Evolutionary conservation across 331 rosid species (phyloP), one percentile per base, ranked within the genome.

Genomic region (Spiraea crenata): DNA sequence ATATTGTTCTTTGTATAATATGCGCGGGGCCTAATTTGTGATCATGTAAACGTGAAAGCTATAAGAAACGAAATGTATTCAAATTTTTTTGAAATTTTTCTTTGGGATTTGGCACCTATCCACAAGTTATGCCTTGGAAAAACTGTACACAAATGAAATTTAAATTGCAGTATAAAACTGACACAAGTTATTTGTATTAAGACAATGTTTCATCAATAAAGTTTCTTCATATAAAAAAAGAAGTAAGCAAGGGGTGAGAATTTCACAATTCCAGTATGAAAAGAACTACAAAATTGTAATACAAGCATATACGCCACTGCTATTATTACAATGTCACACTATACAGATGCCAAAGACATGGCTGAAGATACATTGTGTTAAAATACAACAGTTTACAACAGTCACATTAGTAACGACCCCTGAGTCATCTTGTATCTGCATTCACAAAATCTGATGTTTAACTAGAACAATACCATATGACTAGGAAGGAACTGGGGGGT

Each of bases 331-430:
- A 17, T 50, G 69, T 51, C 64, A 63, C 76, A 80, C 65, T 70
- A 57, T 67, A 62, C 78, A 65, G 66, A 76, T 61, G 70, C 72
- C 69, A 20, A 73, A 76, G 70, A 80, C 87, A 85, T 64, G 72
- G 76, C 76, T 58, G 60, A 42, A 77, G 48, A 77, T 48, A 73
- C 46, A 48, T 11, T 25, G 63, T 41, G 74, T 59, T 58, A n/a
- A 80, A 71, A 45, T 58, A 14, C 57, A 17, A 34, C 44, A 20
- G 9, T 47, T 71, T 73, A 8, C 66, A 40, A 47, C 39, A 37
- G 46, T 46, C 11, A n/a, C 9, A 15, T 60, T 62, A 51, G 41
- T n/a, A 9, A 41, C 48, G 41, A 59, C 20, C 57, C 4, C 2
- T 25, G 31, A 25, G 31, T 25, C 31, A 1, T 2, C 49, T 39